Evolutionary conservation across 306 rosid species (phyloP).

Genomic region (Fagus sylvatica): DNA sequence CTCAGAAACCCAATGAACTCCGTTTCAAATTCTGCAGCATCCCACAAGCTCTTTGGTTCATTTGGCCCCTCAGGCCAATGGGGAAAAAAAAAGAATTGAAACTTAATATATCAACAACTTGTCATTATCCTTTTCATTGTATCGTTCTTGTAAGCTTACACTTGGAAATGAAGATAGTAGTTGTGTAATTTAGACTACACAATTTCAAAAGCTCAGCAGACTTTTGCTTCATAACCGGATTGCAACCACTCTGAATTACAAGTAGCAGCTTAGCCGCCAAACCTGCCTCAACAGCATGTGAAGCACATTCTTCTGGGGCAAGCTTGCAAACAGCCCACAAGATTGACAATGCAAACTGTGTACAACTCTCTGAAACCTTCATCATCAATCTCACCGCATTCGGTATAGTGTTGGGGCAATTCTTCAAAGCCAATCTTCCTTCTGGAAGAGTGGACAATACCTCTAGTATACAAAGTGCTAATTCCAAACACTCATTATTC

Average conservation of each 20-base stretch:
- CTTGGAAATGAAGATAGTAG: slow-evolving; percentile 68
- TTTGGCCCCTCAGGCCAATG: slow-evolving; percentile 4
- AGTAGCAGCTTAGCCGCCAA: slow-evolving; percentile 75
- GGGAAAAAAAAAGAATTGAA: neutral
- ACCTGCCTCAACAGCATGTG: slow-evolving; percentile 73
- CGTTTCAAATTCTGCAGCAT: slow-evolving; percentile 4
- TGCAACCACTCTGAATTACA: slow-evolving; percentile 85
- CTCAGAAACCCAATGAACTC: slow-evolving; percentile 30
- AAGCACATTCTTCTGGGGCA: slow-evolving; percentile 72
- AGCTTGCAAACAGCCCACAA: slow-evolving; percentile 74
- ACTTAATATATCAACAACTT: slow-evolving; percentile 36
- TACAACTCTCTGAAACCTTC: slow-evolving; percentile 81
- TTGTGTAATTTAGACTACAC: slow-evolving; percentile 71
- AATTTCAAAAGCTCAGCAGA: slow-evolving; percentile 73
- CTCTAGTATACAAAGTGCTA: slow-evolving; percentile 56
- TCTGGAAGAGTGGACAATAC: slow-evolving; percentile 56
- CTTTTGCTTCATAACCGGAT: slow-evolving; percentile 60
- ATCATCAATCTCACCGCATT: slow-evolving; percentile 61
- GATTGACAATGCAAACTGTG: slow-evolving; percentile 60
- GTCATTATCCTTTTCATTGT: slow-evolving; percentile 44
- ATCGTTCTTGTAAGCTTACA: slow-evolving; percentile 82
- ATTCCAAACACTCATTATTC: slow-evolving; percentile 54
- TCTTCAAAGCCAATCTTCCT: slow-evolving; percentile 70
- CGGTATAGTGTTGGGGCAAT: slow-evolving; percentile 61
- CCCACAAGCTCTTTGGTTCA: slow-evolving; percentile 21